These are phyloP conservation scores for Eucalyptus caleyi DNA, from an alignment of 345 rosid species.

Conservation along the genomic window DNA sequence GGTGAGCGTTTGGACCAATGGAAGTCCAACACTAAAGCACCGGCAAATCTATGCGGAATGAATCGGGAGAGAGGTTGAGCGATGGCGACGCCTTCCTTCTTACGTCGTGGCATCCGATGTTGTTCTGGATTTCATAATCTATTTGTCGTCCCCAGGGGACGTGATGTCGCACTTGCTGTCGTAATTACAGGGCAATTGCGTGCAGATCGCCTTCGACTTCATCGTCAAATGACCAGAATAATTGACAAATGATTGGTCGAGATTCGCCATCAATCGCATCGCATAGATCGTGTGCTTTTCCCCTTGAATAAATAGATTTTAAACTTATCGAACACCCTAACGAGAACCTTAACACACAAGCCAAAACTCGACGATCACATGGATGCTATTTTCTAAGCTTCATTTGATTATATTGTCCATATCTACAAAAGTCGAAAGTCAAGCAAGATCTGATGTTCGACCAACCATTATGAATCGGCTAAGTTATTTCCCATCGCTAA, in stretches of 20 bases:
- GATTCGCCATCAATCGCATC: neutral
- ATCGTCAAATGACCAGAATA: neutral
- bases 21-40: neutral
- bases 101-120: neutral
- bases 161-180: neutral
- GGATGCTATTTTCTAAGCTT: too few species aligned
- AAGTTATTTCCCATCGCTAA: neutral
- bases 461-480: neutral
- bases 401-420: too few species aligned
- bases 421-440: neutral
- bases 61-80: neutral
- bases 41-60: neutral
- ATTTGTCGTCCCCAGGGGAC: neutral
- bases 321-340: neutral
- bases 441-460: neutral
- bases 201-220: neutral
- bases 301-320: neutral
- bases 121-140: neutral
- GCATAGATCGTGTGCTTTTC: neutral
- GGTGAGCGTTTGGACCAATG: neutral
- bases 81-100: neutral
- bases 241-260: neutral
- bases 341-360: fast-evolving
- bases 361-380: neutral
- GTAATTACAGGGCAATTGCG: neutral